Evolutionary conservation across 1,284 basidiomycete species (phyloP).

Genomic region (Ustilago trichophora): DNA sequence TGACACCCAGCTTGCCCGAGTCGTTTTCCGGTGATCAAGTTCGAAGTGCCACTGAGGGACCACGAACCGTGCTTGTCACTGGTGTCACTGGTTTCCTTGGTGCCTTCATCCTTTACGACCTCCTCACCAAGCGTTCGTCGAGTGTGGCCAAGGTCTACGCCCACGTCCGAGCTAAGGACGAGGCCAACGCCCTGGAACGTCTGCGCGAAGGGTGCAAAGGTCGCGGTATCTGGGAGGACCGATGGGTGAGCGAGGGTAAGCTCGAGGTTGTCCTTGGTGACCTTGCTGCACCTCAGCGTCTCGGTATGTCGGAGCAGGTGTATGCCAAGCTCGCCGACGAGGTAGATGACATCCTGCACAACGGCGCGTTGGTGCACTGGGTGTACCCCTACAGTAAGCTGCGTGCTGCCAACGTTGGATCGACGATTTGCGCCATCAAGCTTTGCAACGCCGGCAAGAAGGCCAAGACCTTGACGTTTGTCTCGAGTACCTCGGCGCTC

Average conservation of each 20-base stretch:
- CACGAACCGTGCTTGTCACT: slow-evolving; percentile 86
- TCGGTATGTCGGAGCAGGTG: slow-evolving; percentile 76
- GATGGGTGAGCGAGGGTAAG: slow-evolving; percentile 78
- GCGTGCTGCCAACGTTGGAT: slow-evolving; percentile 87
- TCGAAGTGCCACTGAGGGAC: slow-evolving; percentile 13
- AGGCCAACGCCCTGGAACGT: slow-evolving; percentile 76
- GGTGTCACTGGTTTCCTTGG: slow-evolving; percentile 98
- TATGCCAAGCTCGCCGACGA: slow-evolving; percentile 80
- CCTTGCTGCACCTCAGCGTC: slow-evolving; percentile 75
- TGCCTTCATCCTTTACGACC: slow-evolving; percentile 86
- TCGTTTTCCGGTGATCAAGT: slow-evolving; percentile 44
- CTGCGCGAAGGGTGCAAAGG: slow-evolving; percentile 81
- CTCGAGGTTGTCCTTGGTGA: slow-evolving; percentile 89
- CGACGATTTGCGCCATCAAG: slow-evolving; percentile 83
- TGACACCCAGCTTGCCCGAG: slow-evolving; percentile 69
- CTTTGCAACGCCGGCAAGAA: slow-evolving; percentile 74
- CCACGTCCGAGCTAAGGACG: slow-evolving; percentile 80
- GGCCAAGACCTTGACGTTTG: slow-evolving; percentile 85
- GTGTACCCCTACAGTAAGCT: slow-evolving; percentile 97
- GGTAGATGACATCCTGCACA: slow-evolving; percentile 88
- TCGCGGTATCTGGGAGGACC: slow-evolving; percentile 89
- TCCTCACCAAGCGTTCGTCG: slow-evolving; percentile 73
- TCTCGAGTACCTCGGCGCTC: slow-evolving; percentile 92
- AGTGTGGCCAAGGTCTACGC: slow-evolving; percentile 88
- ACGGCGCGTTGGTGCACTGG: slow-evolving; percentile 98